Evolutionary conservation across 140 eudicot species (phyloP), one percentile per base, ranked within the genome.

Genomic region (Stevia rebaudiana): DNA sequence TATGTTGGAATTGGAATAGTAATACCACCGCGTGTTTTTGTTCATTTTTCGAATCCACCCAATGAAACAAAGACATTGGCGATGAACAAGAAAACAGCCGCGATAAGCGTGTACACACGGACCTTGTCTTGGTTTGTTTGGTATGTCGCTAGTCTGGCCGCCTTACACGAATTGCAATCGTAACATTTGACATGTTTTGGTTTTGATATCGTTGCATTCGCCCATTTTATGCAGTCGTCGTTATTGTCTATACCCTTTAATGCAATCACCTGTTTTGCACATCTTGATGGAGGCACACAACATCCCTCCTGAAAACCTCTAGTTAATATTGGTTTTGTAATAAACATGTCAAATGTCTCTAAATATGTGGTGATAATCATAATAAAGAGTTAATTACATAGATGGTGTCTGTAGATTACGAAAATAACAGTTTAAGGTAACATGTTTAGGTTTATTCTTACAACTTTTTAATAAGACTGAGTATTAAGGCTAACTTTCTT

Each of bases 101-200:
- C 74, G 23, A 75, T 53, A 53, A 49, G 50, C 33, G 75, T 24
- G 51, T 68, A 63, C 41, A 62, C 30, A 22, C 67, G 66, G 12
- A 75, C 80, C 61, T 68, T 60, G 52, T 75, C 80, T 61, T 75
- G 71, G 17, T 75, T 21, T 30, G 60, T 51, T 42, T 61, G 69
- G 28, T 75, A 75, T 30, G 80, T 75, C 15, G 80, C 80, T 53
- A 75, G 12, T 12, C 80, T 70, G 5, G 80, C 80, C 3, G 80
- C 80, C 66, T 68, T 75, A 52, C 80, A 75, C 3, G 80, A 75
- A 68, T 68, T 44, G 43, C 80, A 75, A 7, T 68, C 12, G 61
- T 60, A 75, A 61, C 80, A 75, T 51, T 75, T 75, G 11, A 35
- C 58, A 68, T 68, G 53, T 15, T 28, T 0, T 3, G 66, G 64